Evolutionary conservation across 192 early-diverging fungal genomes (phyloP), one percentile per base, ranked within the genome.

Genomic region (Bifiguratus adelaidae): DNA sequence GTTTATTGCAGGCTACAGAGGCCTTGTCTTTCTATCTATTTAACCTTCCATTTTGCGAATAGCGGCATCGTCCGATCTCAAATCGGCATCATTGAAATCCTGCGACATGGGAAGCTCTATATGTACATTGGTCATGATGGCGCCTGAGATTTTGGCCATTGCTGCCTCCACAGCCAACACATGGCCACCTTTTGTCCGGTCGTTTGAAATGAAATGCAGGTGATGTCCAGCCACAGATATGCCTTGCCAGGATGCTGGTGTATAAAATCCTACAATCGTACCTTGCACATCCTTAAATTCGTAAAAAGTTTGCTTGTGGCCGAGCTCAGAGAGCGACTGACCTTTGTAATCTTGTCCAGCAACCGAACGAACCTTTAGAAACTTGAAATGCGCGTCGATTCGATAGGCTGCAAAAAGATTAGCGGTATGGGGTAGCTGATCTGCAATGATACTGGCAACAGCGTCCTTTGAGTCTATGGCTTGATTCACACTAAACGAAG

Each of bases 171-270:
- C 29, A 2, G 19, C 44, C 19, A 45, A 19, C 11, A 26, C 29
- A 30, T 45, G 44, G 5, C 44, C 44, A 7, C 44, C 44, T 11
- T 6, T 19, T 3, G 12, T 45, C 12, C 44, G 44, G 2, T 45
- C 44, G 4, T 28, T 45, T 9, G 18, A 30, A 2, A 45, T 45
- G 13, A 45, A 45, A 20, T 45, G 44, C 24, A 45, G 27, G 22
- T 45, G 44, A 18, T 45, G 32, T 4, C 44, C 44, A 15, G 44
- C 44, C 7, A 45, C 44, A n/a, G 27, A 30, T 7, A 45, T 16
- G 1, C 44, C 44, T 45, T 45, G 44, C 11, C 21, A 45, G 26
- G 28, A 45, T 2, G 19, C 27, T 45, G 44, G 44, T 0, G 44
- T 16, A 7, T 30, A 18, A 30, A 45, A 45, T 6, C 44, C 44